phyloP scores from a whole-genome alignment of 164 flowering plant genomes.

The Echeveria elegans region DNA sequence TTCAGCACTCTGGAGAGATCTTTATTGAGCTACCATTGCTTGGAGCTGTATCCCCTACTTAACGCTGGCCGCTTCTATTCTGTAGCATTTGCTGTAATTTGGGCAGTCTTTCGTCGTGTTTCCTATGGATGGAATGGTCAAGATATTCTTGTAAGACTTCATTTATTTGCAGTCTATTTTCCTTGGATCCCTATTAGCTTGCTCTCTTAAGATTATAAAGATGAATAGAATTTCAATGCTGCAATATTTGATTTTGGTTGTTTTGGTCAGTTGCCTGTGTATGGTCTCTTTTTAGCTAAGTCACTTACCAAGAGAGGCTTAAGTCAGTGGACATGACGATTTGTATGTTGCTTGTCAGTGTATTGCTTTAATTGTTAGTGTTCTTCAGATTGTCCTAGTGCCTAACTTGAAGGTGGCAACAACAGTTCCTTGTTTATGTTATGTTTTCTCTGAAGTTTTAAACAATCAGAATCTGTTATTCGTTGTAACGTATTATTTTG shows the following conservation, averaged over 20 bases:
- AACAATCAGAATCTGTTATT: background rate
- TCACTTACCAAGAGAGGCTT: no score
- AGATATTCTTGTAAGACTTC: conserved; percentile 85
- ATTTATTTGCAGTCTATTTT: no score
- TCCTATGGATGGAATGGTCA: conserved; percentile 98
- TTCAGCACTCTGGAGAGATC: conserved; percentile 57
- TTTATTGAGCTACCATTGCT: conserved; percentile 72
- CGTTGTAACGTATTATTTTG: background rate
- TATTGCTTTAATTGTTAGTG: conserved; percentile 80
- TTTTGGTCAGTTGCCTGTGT: background rate
- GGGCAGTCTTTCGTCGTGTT: conserved; percentile 69
- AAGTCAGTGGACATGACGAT: no score
- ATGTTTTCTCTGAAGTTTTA: background rate
- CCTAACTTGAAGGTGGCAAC: conserved; percentile 89
- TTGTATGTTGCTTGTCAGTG: conserved; percentile 14
- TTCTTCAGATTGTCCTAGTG: conserved; percentile 86
- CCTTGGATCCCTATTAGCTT: no score
- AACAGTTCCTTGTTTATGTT: no score
- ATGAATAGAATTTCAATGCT: no score
- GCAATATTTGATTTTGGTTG: no score
- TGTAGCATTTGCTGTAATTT: conserved; percentile 72
- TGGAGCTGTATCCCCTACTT: conserved; percentile 89
- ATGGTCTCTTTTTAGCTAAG: no score
- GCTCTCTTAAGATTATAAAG: no score
- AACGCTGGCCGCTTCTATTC: conserved; percentile 76